phyloP scores from a whole-genome alignment of 306 rosid species.

The Heteromeles arbutifolia region DNA sequence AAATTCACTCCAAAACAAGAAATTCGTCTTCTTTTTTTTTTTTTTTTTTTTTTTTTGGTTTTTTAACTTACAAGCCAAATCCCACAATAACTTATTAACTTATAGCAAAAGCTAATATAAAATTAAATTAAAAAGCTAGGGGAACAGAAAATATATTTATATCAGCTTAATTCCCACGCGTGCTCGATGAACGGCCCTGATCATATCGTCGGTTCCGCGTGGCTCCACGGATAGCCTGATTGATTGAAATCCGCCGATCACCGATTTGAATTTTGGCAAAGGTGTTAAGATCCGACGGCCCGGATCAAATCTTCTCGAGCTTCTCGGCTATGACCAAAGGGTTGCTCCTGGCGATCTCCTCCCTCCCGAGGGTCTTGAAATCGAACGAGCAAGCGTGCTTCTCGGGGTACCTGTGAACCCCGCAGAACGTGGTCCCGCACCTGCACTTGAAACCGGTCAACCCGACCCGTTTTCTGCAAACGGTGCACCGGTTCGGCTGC shows the following conservation, averaged over 20 bases:
- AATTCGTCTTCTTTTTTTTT: neutral
- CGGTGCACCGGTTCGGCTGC: slow-evolving; percentile 55
- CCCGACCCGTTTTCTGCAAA: slow-evolving; percentile 79
- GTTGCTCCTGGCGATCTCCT: slow-evolving; percentile 78
- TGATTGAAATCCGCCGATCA: neutral
- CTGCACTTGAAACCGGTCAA: slow-evolving; percentile 72
- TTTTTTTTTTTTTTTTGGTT: neutral
- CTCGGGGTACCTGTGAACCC: slow-evolving; percentile 88
- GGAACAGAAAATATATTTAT: slow-evolving; percentile 1
- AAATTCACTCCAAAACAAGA: slow-evolving; percentile 9
- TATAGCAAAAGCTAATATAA: slow-evolving; percentile 1
- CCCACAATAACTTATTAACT: slow-evolving; percentile 16
- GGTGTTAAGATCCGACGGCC: neutral
- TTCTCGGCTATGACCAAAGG: slow-evolving; percentile 72
- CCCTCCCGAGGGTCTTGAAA: slow-evolving; percentile 70
- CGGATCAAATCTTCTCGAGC: slow-evolving; percentile 56
- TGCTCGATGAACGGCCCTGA: neutral
- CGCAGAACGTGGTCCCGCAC: slow-evolving; percentile 79
- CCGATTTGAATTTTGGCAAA: neutral
- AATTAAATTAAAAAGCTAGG: neutral
- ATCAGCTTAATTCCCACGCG: slow-evolving; percentile 2
- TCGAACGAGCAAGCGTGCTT: slow-evolving; percentile 76
- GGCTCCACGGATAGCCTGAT: neutral
- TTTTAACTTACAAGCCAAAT: slow-evolving; percentile 1
- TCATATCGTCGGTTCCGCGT: neutral